phyloP scores from a whole-genome alignment of 2,329 filamentous ascomycete species.

The Thielaviopsis musarum region DNA sequence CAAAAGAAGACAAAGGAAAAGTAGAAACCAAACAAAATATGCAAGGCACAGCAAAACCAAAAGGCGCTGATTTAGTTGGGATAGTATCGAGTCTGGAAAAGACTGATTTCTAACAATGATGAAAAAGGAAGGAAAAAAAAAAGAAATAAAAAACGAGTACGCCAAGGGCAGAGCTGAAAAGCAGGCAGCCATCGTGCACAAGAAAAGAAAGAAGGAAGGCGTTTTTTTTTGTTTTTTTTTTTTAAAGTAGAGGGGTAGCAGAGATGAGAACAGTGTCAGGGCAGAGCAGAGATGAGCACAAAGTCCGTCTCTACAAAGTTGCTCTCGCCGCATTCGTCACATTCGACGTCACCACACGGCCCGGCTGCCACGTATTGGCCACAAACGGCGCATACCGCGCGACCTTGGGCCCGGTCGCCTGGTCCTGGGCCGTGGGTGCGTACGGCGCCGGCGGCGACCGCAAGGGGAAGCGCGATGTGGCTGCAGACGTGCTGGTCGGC shows the following conservation, averaged over 20 bases:
- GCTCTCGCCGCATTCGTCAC: not conserved
- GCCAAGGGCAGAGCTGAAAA: not conserved
- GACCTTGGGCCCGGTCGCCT: conserved; percentile 8
- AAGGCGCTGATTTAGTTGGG: no score
- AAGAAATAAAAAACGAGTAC: not conserved
- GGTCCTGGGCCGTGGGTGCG: not conserved
- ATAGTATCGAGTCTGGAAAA: no score
- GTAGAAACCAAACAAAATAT: not conserved
- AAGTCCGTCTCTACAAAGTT: not conserved
- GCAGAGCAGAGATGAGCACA: not conserved
- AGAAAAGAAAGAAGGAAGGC: not conserved
- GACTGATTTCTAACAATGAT: no score
- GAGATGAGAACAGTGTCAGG: not conserved
- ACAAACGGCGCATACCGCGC: conserved; percentile 9
- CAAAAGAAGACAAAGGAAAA: no score
- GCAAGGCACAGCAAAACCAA: no score
- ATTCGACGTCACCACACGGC: not conserved
- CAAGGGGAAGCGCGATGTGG: not conserved
- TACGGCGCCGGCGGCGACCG: not conserved
- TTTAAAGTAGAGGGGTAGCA: not conserved
- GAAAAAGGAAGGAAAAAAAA: not conserved
- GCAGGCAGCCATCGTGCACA: not conserved
- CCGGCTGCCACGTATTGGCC: not conserved
- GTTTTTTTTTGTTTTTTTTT: not conserved
- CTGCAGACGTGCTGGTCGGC: not conserved